Conservation (phyloP, 768 basidiomycete species). For the Collybiopsis luxurians region DNA sequence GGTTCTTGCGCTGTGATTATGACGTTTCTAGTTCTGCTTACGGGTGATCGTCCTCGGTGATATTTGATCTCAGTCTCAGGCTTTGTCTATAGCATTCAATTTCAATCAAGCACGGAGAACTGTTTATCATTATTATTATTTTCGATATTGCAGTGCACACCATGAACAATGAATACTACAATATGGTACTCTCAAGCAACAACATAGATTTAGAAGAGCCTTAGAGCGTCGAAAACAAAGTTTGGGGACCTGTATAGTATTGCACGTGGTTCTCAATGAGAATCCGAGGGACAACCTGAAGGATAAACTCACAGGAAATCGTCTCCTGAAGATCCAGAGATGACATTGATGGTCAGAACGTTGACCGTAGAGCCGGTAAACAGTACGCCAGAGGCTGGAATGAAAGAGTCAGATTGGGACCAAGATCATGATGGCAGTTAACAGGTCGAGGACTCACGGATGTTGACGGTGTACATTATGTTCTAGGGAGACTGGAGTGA, state of each 20-base stretch:
- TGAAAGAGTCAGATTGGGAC: neutral
- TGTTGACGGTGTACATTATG: slow-evolving; percentile 31
- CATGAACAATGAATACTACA: no score
- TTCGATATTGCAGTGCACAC: no score
- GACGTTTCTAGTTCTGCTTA: no score
- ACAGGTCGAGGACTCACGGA: slow-evolving; percentile 23
- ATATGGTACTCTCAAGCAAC: no score
- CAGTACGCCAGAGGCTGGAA: slow-evolving; percentile 26
- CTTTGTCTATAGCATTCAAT: no score
- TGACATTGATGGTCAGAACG: slow-evolving; percentile 28
- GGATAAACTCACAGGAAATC: slow-evolving; percentile 20
- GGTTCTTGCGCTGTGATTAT: no score
- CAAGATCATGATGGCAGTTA: neutral
- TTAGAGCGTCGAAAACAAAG: slow-evolving; percentile 28
- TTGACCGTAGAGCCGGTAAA: slow-evolving; percentile 23
- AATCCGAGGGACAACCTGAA: neutral
- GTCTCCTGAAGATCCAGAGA: slow-evolving; percentile 33
- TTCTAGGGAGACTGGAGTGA: slow-evolving; percentile 18
- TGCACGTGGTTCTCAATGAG: slow-evolving; percentile 15
- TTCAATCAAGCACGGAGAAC: no score
- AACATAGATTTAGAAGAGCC: slow-evolving; percentile 27
- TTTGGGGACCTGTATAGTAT: slow-evolving; percentile 21
- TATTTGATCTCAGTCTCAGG: no score
- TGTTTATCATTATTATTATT: no score
- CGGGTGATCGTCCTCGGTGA: no score